Evolutionary conservation across 2,329 filamentous ascomycete genomes (phyloP), one percentile per base, ranked within the genome.

Genomic region (Fusarium bactridioides): DNA sequence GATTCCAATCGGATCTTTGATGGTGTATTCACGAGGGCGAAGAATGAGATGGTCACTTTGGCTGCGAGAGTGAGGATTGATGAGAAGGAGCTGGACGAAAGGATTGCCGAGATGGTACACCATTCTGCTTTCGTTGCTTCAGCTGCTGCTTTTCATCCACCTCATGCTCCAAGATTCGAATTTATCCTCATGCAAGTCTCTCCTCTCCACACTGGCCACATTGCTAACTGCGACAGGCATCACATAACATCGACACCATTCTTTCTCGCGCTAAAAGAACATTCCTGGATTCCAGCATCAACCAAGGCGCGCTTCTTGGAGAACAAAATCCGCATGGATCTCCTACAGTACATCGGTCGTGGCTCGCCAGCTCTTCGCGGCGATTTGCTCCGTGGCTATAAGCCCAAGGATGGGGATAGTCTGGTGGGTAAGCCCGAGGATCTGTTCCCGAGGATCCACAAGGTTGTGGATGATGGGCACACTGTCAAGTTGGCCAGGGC

Each of bases 261-360:
- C 73, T 96, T 95, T 83, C 86, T 93, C 72, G 84, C 85, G 12
- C 86, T 97, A 78, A 87, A 91, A 77, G 82, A 83, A 16, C 86
- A 86, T 72, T 72, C 84, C 41, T 96, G 88, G 87, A 84, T 94
- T 47, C 84, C 89, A 0, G 78, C 82, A 1, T 83, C 85, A 12
- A 84, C 84, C 53, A 95, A 95, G 78, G 84, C 86, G 18, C 89
- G 93, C 10, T 82, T 97, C 1, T 84, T 97, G 12, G 92, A 96
- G 80, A 95, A 91, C 89, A 97, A 97, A 81, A 92, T 91, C 55
- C 89, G 94, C 45, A 82, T 91, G 74, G 93, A 96, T 78, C 83
- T 97, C 10, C 78, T 91, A 10, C 85, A 94, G 81, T 97, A 97
- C 79, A 88, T 91, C 1, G 92, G 91, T 4, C 86, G 92, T 15